Conservation (phyloP, 2,329 filamentous ascomycete species). For the Pezicula carpinea region DNA sequence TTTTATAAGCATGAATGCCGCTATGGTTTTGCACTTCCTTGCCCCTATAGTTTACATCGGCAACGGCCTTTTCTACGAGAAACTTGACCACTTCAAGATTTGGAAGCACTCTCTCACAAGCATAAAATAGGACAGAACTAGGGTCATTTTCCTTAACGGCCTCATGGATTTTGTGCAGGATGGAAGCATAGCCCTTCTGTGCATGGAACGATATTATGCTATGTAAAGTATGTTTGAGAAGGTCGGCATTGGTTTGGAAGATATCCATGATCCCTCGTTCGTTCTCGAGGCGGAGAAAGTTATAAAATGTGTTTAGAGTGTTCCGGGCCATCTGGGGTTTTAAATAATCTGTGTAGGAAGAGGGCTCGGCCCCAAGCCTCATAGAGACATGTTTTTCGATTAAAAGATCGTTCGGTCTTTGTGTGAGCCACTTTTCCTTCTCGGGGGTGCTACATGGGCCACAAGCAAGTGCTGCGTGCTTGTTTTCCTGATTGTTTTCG, state of each 20-base stretch:
- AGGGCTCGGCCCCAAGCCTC: background rate
- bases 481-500: no score
- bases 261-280: conserved; percentile 3
- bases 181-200: conserved; percentile 7
- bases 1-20: background rate
- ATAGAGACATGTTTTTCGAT: background rate
- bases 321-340: background rate
- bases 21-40: background rate
- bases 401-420: background rate
- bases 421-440: background rate
- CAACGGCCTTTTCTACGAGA: conserved; percentile 29
- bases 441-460: background rate
- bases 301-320: background rate
- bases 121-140: conserved; percentile 15
- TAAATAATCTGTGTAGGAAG: background rate
- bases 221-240: background rate
- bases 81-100: conserved; percentile 32
- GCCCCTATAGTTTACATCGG: conserved; percentile 26
- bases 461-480: background rate
- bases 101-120: conserved; percentile 27
- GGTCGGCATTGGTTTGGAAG: conserved; percentile 1
- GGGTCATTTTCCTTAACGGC: background rate
- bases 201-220: conserved; percentile 5
- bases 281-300: conserved; percentile 5
- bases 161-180: conserved; percentile 8